Base-by-base conservation (phyloP, 2,329 filamentous ascomycete species). In the Pseudogymnoascus sp. region DNA sequence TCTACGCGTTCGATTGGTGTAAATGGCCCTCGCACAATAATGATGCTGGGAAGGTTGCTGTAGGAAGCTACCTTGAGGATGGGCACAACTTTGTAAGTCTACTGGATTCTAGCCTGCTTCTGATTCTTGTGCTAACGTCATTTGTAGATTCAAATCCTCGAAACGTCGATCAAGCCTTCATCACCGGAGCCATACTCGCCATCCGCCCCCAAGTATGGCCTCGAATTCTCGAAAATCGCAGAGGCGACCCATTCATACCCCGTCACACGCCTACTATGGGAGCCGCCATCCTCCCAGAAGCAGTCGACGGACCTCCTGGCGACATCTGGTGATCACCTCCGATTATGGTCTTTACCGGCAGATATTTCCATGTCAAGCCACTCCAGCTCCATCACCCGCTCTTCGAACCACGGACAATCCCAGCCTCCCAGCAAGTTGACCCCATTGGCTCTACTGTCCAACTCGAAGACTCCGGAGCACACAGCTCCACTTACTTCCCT, bases 1-100 rank as follows among this genome's bases (percentile, higher is more conserved):
- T 96, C 61, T 99, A 97, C 73, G 93, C 94, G 11, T 93, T 96
- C 69, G 94, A 99, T 76, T 99, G 94, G 94, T 99, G 94, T 78
- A 99, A 99, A 75, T 99, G 94, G 93, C 85, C 89, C 14, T 86
- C 93, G 2, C 85, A 91, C 69, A 86, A 76, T 69, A 86, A 86
- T 66, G 87, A 90, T 64, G 91, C 90, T 3, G 94, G 94, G 38
- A 97, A 97, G 75, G 83, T 99, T 68, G 94, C 94, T 11, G 81
- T 99, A 38, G 94, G 93, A 63, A 99, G 94, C 77, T 97, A 97
- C 73, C 78, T 97, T 59, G 94, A 99, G 76, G 94, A 99, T 75
- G 93, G 92, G 5, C 94, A 99, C 77, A 99, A 99, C 73, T 99
- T 95, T 79, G 91, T 96, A 78, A 69, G 83, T 74, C 28, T 61